Base-by-base conservation (phyloP, 1,284 basidiomycete genomes). In the Tilletia indica region DNA sequence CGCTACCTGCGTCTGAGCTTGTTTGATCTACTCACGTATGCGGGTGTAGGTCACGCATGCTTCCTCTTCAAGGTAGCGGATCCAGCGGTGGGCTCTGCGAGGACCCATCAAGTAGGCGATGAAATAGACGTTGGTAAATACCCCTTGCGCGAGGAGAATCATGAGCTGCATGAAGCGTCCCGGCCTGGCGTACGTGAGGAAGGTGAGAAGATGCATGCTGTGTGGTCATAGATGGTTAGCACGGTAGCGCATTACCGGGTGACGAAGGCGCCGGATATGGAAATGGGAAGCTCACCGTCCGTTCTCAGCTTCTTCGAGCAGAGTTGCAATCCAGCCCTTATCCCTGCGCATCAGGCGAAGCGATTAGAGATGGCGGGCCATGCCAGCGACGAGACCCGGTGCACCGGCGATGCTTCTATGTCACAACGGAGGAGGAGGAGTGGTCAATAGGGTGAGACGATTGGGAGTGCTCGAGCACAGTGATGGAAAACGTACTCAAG, bases 21-120 rank as follows among this genome's bases (percentile, higher is more conserved):
- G 25, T 31, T 31, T 2, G 25, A 8, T 0, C 0, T 2, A 63
- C 58, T 45, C 38, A 69, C 39, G 48, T 6, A 45, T 47, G 4
- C 38, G 67, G 21, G 45, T 72, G 61, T 70, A 96, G 31, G 94
- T 97, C 64, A 90, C 74, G 4, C 96, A 93, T 3, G 95, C 95
- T 85, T 98, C 94, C 86, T 98, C 95, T 82, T 98, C 96, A 8
- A 99, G 87, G 80, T 93, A 87, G n/a, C 89, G 96, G 63, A 98
- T 95, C 83, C 98, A 98, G 42, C 96, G 92, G 85, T 98, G 96
- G 75, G 92, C 93, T 0, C 89, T 88, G 70, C 87, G 87, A 0
- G 96, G 96, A 0, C 92, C 91, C 67, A 95, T 77, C 70, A 95
- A 84, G 84, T 96, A 97, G 70, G 75, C 77, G 34, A 90, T 88